These are phyloP conservation scores for Globisporangium takayamanum DNA, from an alignment of 352 stramenopile species.

Conservation along the genomic window DNA sequence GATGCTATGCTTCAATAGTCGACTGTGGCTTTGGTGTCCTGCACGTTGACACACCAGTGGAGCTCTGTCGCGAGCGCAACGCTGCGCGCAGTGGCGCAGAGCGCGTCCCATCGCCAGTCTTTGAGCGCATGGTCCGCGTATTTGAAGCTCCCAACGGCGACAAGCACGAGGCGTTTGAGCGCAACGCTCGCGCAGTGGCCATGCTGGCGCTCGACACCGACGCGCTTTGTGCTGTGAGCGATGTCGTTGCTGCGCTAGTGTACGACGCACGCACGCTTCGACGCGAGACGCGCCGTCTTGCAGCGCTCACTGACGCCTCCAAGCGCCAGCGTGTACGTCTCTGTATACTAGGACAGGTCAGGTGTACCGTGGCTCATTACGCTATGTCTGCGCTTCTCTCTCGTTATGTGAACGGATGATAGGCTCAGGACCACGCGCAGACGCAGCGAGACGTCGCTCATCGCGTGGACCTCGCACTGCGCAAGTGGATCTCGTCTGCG, in stretches of 20 bases:
- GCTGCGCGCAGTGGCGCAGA: slow-evolving; percentile 12
- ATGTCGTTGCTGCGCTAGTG: neutral
- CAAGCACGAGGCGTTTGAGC: slow-evolving; percentile 24
- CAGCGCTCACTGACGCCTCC: too few relatives aligned
- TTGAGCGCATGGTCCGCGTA: slow-evolving; percentile 34
- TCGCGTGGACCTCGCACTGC: slow-evolving; percentile 46
- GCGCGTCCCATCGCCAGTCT: slow-evolving; percentile 34
- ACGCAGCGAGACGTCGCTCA: slow-evolving; percentile 27
- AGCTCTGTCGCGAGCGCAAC: slow-evolving; percentile 39
- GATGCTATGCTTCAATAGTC: slow-evolving; percentile 16
- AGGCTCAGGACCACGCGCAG: slow-evolving; percentile 13
- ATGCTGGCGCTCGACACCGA: neutral
- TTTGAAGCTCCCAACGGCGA: slow-evolving; percentile 36
- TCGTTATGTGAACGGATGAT: neutral
- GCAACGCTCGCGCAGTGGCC: slow-evolving; percentile 20
- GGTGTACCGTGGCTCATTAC: neutral
- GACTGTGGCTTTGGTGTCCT: slow-evolving; percentile 43
- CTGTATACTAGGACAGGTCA: neutral
- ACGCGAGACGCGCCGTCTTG: too few relatives aligned
- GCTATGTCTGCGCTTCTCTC: too few relatives aligned
- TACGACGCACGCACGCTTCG: neutral
- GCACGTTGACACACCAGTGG: slow-evolving; percentile 22
- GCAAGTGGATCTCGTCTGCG: slow-evolving; percentile 45
- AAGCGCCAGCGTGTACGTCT: neutral
- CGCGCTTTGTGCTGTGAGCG: neutral